These are phyloP conservation scores for Entrophospora sp. DNA, from an alignment of 192 early-diverging fungal species.

Conservation along the genomic window DNA sequence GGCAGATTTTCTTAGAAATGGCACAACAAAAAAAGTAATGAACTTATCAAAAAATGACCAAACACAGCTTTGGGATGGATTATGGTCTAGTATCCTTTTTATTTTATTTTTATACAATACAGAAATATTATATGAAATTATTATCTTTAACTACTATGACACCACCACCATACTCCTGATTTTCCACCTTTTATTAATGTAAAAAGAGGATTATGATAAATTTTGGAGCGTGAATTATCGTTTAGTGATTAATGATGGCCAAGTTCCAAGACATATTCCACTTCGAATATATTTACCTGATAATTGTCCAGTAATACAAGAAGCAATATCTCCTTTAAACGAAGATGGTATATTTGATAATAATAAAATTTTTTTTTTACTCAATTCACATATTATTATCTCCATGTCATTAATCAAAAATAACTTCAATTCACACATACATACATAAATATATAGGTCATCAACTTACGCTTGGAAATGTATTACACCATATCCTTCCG, in stretches of 20 bases:
- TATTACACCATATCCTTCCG: conserved; percentile 42
- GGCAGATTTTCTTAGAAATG: conserved; percentile 78
- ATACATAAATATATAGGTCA: conserved; percentile 22
- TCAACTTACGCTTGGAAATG: conserved; percentile 30
- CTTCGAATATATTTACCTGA: conserved; percentile 51
- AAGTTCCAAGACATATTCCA: conserved; percentile 43
- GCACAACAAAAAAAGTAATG: conserved; percentile 80
- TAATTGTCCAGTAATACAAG: conserved; percentile 52
- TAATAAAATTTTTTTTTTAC: neutral
- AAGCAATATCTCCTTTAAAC: conserved; percentile 41
- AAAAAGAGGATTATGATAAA: conserved; percentile 37
- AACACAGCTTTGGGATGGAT: conserved; percentile 66
- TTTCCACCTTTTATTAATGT: conserved; percentile 2
- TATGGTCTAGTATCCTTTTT: conserved; percentile 43
- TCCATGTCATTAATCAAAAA: conserved; percentile 56
- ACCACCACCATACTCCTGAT: neutral
- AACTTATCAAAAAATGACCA: conserved; percentile 75
- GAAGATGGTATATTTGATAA: conserved; percentile 32
- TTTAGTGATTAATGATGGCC: conserved; percentile 37
- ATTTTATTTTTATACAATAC: no score
- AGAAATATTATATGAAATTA: neutral
- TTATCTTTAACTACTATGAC: neutral
- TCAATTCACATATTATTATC: conserved; percentile 25
- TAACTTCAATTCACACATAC: no score
- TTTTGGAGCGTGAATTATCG: conserved; percentile 61